Conservation (phyloP, 495 filamentous ascomycete species). For the Xylaria nigripes region DNA sequence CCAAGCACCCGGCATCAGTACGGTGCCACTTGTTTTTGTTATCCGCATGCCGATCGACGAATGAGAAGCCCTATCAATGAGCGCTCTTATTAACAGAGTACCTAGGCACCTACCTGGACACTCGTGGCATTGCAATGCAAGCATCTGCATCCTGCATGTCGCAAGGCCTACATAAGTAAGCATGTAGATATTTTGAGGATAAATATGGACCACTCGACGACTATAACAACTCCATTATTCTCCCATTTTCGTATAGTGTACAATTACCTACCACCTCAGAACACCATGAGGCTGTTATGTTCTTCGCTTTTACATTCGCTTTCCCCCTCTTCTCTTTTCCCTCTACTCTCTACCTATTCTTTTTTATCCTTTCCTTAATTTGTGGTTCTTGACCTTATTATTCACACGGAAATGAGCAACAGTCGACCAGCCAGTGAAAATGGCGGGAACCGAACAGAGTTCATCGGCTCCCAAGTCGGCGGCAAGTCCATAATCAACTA, state of each 20-base stretch:
- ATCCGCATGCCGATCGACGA: too few relatives aligned
- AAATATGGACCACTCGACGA: too few relatives aligned
- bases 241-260: too few relatives aligned
- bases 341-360: not conserved
- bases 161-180: not conserved
- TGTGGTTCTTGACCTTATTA: not conserved
- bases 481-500: conserved; percentile 40
- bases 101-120: too few relatives aligned
- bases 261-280: too few relatives aligned
- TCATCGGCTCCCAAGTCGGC: conserved; percentile 48
- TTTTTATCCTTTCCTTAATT: not conserved
- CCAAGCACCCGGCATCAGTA: too few relatives aligned
- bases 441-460: conserved; percentile 26
- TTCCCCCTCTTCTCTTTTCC: not conserved
- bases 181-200: too few relatives aligned
- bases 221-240: too few relatives aligned
- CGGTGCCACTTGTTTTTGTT: too few relatives aligned
- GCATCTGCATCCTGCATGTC: not conserved
- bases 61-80: too few relatives aligned
- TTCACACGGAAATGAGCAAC: not conserved
- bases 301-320: not conserved
- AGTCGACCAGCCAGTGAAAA: not conserved
- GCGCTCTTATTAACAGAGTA: too few relatives aligned
- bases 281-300: not conserved
- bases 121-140: conserved; percentile 1